Conservation (phyloP, 768 basidiomycete genomes). For the Kockovaella imperatae region DNA sequence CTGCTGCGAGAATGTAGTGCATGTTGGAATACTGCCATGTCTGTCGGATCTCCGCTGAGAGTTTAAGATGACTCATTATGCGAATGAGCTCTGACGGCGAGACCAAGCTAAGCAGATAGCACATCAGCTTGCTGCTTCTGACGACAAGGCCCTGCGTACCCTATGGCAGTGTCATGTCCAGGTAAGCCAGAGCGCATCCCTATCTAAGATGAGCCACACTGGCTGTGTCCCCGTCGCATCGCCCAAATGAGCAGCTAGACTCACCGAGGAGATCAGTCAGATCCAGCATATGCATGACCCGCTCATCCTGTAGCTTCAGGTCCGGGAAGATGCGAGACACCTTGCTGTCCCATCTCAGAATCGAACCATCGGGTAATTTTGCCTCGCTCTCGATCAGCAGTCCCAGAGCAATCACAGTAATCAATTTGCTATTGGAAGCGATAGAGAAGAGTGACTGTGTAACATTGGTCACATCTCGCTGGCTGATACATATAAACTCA, state of each 20-base stretch:
- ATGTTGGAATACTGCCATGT: conserved; percentile 38
- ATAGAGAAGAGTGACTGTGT: conserved; percentile 30
- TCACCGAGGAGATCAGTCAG: conserved; percentile 32
- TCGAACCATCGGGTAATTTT: conserved; percentile 11
- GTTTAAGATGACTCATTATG: conserved; percentile 19
- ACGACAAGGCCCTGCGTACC: background rate
- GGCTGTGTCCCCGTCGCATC: background rate
- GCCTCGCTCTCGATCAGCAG: conserved; percentile 28
- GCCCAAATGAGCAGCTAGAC: background rate
- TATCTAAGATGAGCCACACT: no score
- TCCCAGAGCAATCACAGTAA: conserved; percentile 25
- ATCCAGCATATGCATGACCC: conserved; percentile 23
- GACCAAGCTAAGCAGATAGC: background rate
- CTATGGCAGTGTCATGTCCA: background rate
- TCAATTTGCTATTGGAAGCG: conserved; percentile 41
- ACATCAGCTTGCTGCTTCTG: background rate
- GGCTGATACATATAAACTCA: background rate
- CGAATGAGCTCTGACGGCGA: conserved; percentile 7
- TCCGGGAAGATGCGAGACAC: conserved; percentile 33
- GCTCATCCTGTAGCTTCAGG: conserved; percentile 28
- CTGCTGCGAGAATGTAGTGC: conserved; percentile 17
- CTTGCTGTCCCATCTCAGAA: conserved; percentile 24
- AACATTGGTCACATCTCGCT: background rate
- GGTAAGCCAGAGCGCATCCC: conserved; percentile 1
- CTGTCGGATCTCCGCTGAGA: conserved; percentile 29